Percentiles rank a stretch among this genome's conserved stretches.
phyloP scores from a whole-genome alignment of 257 asterid genomes.

The Orobanche coerulescens region DNA sequence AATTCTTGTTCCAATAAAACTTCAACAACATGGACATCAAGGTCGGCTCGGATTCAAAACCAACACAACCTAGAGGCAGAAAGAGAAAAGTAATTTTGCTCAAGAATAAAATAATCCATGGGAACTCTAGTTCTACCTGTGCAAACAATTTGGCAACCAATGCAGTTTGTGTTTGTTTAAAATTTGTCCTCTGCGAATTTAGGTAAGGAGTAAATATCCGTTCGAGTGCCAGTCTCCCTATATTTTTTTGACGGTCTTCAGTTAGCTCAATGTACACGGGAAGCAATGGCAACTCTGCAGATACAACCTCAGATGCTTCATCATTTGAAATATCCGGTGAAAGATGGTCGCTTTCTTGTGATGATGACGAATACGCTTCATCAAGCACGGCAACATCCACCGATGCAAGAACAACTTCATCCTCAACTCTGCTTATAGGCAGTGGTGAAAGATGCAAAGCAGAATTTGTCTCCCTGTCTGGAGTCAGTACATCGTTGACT shows the following conservation, averaged over 20 bases:
- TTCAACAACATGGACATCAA: constrained; percentile 15
- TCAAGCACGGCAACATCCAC: constrained; percentile 35
- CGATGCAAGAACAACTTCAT: constrained; percentile 30
- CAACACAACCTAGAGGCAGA: constrained; percentile 10
- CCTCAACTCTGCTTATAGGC: constrained; percentile 43
- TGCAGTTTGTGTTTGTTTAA: constrained; percentile 68
- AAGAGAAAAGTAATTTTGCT: constrained; percentile 3
- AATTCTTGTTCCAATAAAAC: constrained; percentile 17
- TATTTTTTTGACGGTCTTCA: constrained; percentile 50
- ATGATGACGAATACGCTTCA: constrained; percentile 72
- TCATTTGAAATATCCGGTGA: constrained; percentile 38
- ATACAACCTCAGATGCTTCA: constrained; percentile 44
- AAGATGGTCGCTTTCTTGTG: constrained; percentile 60
- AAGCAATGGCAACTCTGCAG: constrained; percentile 49
- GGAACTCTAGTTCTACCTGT: constrained; percentile 51
- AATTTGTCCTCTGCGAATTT: constrained; percentile 45
- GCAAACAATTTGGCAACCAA: constrained; percentile 86
- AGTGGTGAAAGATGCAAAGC: constrained; percentile 29
- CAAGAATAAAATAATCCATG: constrained; percentile 21
- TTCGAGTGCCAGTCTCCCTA: constrained; percentile 51
- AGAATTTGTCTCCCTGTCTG: constrained; percentile 35
- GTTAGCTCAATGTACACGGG: constrained; percentile 53
- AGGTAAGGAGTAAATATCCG: constrained; percentile 63
- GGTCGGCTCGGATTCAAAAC: constrained; percentile 21
- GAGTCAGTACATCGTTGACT: constrained; percentile 26